phyloP scores from a whole-genome alignment of 2,329 filamentous ascomycete genomes.

The Coleophoma eucalyptorum region DNA sequence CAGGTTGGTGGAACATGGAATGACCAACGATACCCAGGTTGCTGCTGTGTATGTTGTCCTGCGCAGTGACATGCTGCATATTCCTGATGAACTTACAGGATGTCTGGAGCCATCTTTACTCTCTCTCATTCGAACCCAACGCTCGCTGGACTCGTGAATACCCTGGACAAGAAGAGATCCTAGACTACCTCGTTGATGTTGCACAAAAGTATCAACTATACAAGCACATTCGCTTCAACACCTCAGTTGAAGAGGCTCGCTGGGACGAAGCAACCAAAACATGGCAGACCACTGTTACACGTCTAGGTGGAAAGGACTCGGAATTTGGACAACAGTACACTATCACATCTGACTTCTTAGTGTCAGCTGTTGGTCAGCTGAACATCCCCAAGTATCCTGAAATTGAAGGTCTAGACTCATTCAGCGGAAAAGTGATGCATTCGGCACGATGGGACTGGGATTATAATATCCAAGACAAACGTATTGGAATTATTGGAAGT shows the following conservation, averaged over 20 bases:
- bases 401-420: constrained; percentile 40
- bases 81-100: constrained; percentile 2
- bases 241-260: constrained; percentile 43
- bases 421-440: constrained; percentile 44
- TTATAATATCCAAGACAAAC: constrained; percentile 48
- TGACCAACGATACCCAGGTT: constrained; percentile 54
- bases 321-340: constrained; percentile 48
- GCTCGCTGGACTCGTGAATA: constrained; percentile 54
- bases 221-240: constrained; percentile 55
- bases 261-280: constrained; percentile 50
- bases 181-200: constrained; percentile 47
- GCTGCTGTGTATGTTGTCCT: constrained; percentile 42
- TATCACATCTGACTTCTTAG: constrained; percentile 50
- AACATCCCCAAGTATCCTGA: constrained; percentile 51
- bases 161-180: constrained; percentile 56
- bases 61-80: neutral
- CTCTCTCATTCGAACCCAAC: constrained; percentile 58
- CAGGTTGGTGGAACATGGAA: constrained; percentile 49
- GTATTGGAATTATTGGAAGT: constrained; percentile 56
- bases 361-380: constrained; percentile 55
- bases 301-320: constrained; percentile 48
- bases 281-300: constrained; percentile 45
- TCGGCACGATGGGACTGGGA: constrained; percentile 58
- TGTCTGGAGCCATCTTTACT: constrained; percentile 52
- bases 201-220: constrained; percentile 51